Evolutionary conservation across 225 moss, liverwort and hornwort genomes (phyloP), one percentile per base, ranked within the genome.

Genomic region (Polytrichum commune): DNA sequence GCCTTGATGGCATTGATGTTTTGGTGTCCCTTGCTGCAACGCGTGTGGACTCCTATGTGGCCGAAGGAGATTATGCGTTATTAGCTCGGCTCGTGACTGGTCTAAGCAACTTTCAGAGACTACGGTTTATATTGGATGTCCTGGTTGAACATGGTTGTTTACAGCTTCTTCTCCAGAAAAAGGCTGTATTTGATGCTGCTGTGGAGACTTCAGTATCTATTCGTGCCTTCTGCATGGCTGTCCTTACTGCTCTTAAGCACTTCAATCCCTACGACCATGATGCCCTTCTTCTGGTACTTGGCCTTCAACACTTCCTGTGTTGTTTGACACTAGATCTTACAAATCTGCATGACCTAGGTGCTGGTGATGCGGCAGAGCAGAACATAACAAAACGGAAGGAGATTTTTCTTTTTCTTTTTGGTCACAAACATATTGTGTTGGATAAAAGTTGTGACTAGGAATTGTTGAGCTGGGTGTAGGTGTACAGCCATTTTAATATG

Each of bases 161-260:
- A 77, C 85, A 93, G 73, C 84, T 98, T 73, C 90, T 98, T 65
- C 94, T 98, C 30, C 88, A 85, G 66, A 95, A 92, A 73, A 84
- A 90, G 46, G 87, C 89, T 35, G 85, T 83, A 62, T 90, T 91
- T 54, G 91, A 95, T 80, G 72, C 83, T 25, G 78, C 78, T 5
- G 79, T 94, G 76, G 97, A 93, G 80, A 54, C 77, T 63, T 88
- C 97, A 66, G 83, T 81, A 23, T 82, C 89, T 68, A 86, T 85
- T 73, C 89, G 83, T 73, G 97, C 94, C 30, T 98, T 98, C 72
- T 91, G 94, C 73, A 92, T 98, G 92, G 94, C 92, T 38, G 90
- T 98, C 23, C 90, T 98, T 70, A 91, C 97, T 71, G 91, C 97
- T 70, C 90, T 98, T 25, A 98, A 89, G 82, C 94, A 81, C 63